Percentiles rank a stretch among this genome's conserved stretches.
These are phyloP conservation scores for Fusarium nanum DNA, from an alignment of 2,329 filamentous ascomycete species.

Conservation along the genomic window DNA sequence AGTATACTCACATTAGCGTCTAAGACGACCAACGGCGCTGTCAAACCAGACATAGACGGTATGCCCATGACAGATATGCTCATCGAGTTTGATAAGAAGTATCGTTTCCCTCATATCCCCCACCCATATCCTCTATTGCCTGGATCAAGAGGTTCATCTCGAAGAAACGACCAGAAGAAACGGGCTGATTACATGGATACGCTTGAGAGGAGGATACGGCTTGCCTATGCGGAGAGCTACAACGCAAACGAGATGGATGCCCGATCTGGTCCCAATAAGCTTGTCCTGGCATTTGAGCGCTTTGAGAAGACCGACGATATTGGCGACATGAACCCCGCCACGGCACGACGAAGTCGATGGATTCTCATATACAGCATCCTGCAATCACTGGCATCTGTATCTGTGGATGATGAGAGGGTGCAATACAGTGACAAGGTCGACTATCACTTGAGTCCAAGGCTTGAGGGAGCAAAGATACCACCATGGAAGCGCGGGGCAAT, in stretches of 20 bases:
- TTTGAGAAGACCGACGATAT: slow-evolving; percentile 67
- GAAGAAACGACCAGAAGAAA: slow-evolving; percentile 49
- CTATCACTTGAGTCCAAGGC: slow-evolving; percentile 67
- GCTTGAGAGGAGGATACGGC: slow-evolving; percentile 62
- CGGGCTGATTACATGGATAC: slow-evolving; percentile 36
- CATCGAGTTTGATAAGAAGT: slow-evolving; percentile 71
- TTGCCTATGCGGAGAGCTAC: slow-evolving; percentile 70
- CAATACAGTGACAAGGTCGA: slow-evolving; percentile 64
- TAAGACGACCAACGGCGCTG: slow-evolving; percentile 57
- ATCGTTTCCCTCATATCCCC: slow-evolving; percentile 73
- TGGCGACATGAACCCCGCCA: slow-evolving; percentile 63
- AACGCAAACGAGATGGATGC: slow-evolving; percentile 68
- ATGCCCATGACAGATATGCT: slow-evolving; percentile 76
- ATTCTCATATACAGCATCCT: slow-evolving; percentile 69
- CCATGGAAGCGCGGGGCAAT: slow-evolving; percentile 60
- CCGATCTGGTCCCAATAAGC: slow-evolving; percentile 60
- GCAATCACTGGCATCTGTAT: slow-evolving; percentile 69
- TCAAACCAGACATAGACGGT: slow-evolving; percentile 63
- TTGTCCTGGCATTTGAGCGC: slow-evolving; percentile 66
- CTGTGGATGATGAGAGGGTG: slow-evolving; percentile 66
- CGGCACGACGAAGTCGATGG: slow-evolving; percentile 70
- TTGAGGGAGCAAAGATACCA: slow-evolving; percentile 57
- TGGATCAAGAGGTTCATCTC: slow-evolving; percentile 56
- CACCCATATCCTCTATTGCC: slow-evolving; percentile 75
- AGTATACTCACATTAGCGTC: slow-evolving; percentile 74